phyloP scores from a whole-genome alignment of 2,329 filamentous ascomycete genomes.

The Ophiocordyceps camponoti-leonardi region DNA sequence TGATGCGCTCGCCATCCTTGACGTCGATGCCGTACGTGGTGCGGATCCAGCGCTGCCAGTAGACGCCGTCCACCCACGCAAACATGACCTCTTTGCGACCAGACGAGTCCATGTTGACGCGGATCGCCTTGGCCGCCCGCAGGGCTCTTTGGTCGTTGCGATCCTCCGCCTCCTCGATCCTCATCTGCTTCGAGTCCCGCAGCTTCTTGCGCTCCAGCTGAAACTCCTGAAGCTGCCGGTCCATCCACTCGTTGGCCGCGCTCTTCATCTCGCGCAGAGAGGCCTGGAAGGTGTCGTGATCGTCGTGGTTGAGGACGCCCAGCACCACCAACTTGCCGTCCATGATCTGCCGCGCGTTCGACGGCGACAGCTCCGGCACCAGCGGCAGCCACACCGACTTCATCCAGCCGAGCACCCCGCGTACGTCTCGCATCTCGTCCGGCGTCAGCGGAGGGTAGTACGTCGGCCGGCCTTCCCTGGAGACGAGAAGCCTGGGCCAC shows the following conservation, averaged over 20 bases:
- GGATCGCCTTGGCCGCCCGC: slow-evolving; percentile 74
- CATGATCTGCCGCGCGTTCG: slow-evolving; percentile 91
- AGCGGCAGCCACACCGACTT: slow-evolving; percentile 90
- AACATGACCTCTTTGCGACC: slow-evolving; percentile 82
- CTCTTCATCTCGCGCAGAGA: slow-evolving; percentile 86
- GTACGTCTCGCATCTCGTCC: slow-evolving; percentile 78
- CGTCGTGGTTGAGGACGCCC: slow-evolving; percentile 66
- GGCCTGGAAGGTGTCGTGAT: slow-evolving; percentile 59
- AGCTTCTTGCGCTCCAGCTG: slow-evolving; percentile 86
- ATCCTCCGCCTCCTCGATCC: slow-evolving; percentile 92
- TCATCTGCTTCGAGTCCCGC: slow-evolving; percentile 82
- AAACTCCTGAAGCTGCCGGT: slow-evolving; percentile 82
- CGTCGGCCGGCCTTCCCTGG: slow-evolving; percentile 71
- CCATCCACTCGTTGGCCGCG: slow-evolving; percentile 94
- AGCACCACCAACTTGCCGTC: slow-evolving; percentile 87
- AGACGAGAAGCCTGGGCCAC: slow-evolving; percentile 85
- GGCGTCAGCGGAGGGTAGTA: slow-evolving; percentile 83
- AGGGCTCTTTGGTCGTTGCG: slow-evolving; percentile 78
- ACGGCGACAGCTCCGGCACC: slow-evolving; percentile 79
- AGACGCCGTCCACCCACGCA: slow-evolving; percentile 91
- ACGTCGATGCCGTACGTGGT: slow-evolving; percentile 91
- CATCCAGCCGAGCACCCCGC: slow-evolving; percentile 77
- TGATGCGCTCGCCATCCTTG: slow-evolving; percentile 72
- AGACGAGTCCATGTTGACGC: slow-evolving; percentile 77
- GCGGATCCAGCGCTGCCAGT: slow-evolving; percentile 94